A percentile compares a stretch with the other conserved stretches of the same genome.
Evolutionary conservation across 768 basidiomycete genomes (phyloP).

Genomic region (Exsudoporus frostii): DNA sequence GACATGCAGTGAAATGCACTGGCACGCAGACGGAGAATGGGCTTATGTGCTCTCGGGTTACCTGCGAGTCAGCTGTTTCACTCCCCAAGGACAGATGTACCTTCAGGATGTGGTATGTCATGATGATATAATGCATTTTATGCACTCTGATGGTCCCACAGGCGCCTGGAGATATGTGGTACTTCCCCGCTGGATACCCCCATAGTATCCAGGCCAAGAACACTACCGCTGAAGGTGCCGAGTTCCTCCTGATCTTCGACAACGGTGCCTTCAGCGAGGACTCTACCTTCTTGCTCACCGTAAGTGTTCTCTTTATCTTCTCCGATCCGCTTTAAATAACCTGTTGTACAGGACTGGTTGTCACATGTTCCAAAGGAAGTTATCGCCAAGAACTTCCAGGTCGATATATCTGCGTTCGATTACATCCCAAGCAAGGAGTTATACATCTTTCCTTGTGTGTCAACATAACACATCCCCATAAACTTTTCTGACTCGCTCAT

Average conservation of each 20-base stretch:
- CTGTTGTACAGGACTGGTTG: slow-evolving; percentile 55
- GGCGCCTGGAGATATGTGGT: slow-evolving; percentile 52
- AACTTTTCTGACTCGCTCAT: not conserved
- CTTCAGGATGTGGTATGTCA: slow-evolving; percentile 50
- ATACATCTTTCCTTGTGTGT: slow-evolving; percentile 51
- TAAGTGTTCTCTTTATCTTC: not conserved
- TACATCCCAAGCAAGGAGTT: slow-evolving; percentile 51
- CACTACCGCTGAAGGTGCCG: slow-evolving; percentile 43
- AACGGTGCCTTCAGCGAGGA: slow-evolving; percentile 52
- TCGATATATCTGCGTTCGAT: slow-evolving; percentile 45
- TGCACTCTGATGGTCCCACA: slow-evolving; percentile 13
- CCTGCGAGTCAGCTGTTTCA: slow-evolving; percentile 47
- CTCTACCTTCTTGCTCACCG: slow-evolving; percentile 47
- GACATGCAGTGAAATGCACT: slow-evolving; percentile 39
- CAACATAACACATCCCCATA: not conserved
- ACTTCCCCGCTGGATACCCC: slow-evolving; percentile 54
- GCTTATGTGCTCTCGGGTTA: slow-evolving; percentile 51
- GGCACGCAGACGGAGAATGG: slow-evolving; percentile 47
- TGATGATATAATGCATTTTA: slow-evolving; percentile 4
- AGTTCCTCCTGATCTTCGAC: slow-evolving; percentile 50
- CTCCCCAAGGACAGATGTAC: slow-evolving; percentile 49
- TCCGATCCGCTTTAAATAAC: not conserved
- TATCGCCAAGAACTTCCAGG: slow-evolving; percentile 63
- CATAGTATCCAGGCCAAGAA: slow-evolving; percentile 55
- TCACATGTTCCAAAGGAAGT: slow-evolving; percentile 58